Percentiles rank a stretch among this genome's conserved stretches.
Evolutionary conservation across 2,329 filamentous ascomycete genomes (phyloP).

Genomic region (Fusarium drepaniforme): DNA sequence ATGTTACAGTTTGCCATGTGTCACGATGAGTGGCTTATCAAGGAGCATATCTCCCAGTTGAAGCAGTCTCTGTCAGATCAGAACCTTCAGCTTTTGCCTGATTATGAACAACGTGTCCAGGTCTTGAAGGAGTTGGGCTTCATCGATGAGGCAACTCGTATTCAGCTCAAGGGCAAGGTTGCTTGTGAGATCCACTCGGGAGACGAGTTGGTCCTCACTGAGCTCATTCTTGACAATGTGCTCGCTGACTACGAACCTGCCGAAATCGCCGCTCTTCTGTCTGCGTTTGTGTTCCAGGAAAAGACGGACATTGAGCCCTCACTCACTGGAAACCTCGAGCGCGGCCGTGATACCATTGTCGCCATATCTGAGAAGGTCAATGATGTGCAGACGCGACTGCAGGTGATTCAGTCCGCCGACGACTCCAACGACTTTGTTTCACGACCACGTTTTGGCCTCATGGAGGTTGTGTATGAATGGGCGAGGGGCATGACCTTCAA

Average conservation of each 20-base stretch:
- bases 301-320: slow-evolving; percentile 88
- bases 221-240: slow-evolving; percentile 96
- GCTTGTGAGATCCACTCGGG: slow-evolving; percentile 98
- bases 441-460: slow-evolving; percentile 88
- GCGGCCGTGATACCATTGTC: slow-evolving; percentile 87
- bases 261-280: slow-evolving; percentile 94
- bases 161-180: slow-evolving; percentile 97
- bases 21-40: slow-evolving; percentile 96
- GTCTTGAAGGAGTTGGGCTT: slow-evolving; percentile 94
- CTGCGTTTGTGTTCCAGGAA: slow-evolving; percentile 97
- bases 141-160: slow-evolving; percentile 86
- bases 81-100: slow-evolving; percentile 93
- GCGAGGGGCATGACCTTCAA: slow-evolving; percentile 98
- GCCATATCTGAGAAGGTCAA: slow-evolving; percentile 94
- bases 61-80: slow-evolving; percentile 94
- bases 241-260: slow-evolving; percentile 95
- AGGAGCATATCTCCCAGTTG: slow-evolving; percentile 90
- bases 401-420: slow-evolving; percentile 91
- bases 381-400: slow-evolving; percentile 86
- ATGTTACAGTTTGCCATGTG: slow-evolving; percentile 85
- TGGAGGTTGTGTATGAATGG: slow-evolving; percentile 99
- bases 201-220: slow-evolving; percentile 95
- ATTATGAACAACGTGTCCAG: slow-evolving; percentile 94
- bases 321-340: slow-evolving; percentile 84
- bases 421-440: slow-evolving; percentile 94